Conservation (phyloP, 129 eudicot species). For the Pseudognaphalium luteoalbum region DNA sequence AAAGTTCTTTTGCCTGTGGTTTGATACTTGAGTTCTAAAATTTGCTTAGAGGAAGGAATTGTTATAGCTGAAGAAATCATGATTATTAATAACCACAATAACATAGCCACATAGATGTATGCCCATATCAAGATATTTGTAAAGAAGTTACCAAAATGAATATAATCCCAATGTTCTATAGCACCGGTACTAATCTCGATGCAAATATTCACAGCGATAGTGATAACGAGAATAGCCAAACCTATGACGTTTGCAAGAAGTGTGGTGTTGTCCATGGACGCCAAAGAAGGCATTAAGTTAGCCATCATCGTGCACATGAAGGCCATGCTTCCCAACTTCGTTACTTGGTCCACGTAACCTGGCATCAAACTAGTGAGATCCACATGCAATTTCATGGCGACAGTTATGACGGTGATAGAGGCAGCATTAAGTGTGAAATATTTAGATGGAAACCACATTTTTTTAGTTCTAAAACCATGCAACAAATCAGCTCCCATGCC, state of each 20-base stretch:
- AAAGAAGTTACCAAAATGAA: too few species aligned
- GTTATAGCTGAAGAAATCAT: constrained; percentile 23
- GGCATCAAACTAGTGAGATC: neutral
- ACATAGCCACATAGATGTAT: constrained; percentile 10
- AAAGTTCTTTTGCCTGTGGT: neutral
- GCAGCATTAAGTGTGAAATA: constrained; percentile 9
- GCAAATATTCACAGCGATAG: constrained; percentile 27
- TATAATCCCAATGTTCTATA: neutral
- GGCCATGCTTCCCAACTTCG: constrained; percentile 1
- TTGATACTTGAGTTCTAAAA: constrained; percentile 22
- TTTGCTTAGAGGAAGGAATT: constrained; percentile 18
- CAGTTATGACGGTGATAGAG: constrained; percentile 5
- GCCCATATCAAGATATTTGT: neutral
- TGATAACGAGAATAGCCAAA: constrained; percentile 41
- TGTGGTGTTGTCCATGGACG: constrained; percentile 34
- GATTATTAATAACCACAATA: constrained; percentile 13
- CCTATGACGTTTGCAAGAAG: constrained; percentile 36
- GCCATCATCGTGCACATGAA: constrained; percentile 23
- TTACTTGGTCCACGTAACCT: neutral
- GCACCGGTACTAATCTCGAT: constrained; percentile 31
- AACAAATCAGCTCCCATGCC: constrained; percentile 11
- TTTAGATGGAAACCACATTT: constrained; percentile 11
- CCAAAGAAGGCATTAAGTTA: constrained; percentile 43
- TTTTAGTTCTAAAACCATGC: constrained; percentile 12
- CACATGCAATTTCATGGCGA: neutral